Conservation (phyloP, 1,284 basidiomycete genomes). For the Tylopilus sp. region DNA sequence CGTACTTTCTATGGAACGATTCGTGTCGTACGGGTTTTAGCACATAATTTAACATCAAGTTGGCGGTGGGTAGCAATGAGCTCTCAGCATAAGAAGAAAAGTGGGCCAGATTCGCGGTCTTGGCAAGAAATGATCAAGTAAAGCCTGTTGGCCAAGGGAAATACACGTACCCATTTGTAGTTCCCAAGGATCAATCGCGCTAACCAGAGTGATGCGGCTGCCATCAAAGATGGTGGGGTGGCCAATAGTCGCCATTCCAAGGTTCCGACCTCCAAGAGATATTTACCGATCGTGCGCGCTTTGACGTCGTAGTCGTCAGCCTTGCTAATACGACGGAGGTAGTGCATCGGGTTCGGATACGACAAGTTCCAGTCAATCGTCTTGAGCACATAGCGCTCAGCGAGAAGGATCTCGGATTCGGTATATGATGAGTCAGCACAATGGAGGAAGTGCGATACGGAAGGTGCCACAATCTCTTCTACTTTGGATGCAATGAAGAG, state of each 20-base stretch:
- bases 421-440: constrained; percentile 92
- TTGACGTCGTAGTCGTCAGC: constrained; percentile 97
- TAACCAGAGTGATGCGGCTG: constrained; percentile 94
- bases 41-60: constrained; percentile 94
- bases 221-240: constrained; percentile 87
- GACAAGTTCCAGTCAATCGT: constrained; percentile 93
- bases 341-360: constrained; percentile 96
- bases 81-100: constrained; percentile 93
- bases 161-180: constrained; percentile 83
- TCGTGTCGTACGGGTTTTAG: constrained; percentile 81
- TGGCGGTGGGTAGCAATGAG: constrained; percentile 88
- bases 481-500: constrained; percentile 97
- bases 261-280: constrained; percentile 90
- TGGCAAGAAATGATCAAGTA: constrained; percentile 9
- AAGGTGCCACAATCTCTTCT: constrained; percentile 95
- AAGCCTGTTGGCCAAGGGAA: neutral
- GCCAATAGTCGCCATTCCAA: constrained; percentile 90
- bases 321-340: constrained; percentile 92
- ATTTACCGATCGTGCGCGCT: constrained; percentile 93
- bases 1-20: constrained; percentile 87
- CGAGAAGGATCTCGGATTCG: constrained; percentile 90
- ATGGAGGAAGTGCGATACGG: constrained; percentile 88
- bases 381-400: constrained; percentile 94
- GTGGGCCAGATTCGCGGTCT: constrained; percentile 91
- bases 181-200: constrained; percentile 87